These are phyloP conservation scores for Primulina huaijiensis DNA, from an alignment of 257 asterid species.

Conservation along the genomic window DNA sequence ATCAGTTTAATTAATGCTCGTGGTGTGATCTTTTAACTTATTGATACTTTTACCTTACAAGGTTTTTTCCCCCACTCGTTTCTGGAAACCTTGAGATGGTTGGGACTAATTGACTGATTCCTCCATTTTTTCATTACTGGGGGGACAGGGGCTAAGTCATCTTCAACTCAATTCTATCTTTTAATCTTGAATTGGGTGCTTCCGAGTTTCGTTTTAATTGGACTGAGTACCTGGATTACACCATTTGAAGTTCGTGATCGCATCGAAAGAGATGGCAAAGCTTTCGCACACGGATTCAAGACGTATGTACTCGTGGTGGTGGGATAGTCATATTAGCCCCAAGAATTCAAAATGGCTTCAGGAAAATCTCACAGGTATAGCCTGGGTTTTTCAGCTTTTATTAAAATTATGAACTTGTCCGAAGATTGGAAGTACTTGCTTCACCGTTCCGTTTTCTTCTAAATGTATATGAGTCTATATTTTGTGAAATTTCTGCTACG, in stretches of 20 bases:
- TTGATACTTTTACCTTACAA: neutral
- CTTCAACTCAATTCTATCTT: slow-evolving; percentile 10
- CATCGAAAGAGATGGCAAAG: slow-evolving; percentile 35
- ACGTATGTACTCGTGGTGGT: slow-evolving; percentile 63
- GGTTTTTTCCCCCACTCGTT: neutral
- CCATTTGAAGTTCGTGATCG: neutral
- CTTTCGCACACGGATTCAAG: slow-evolving; percentile 37
- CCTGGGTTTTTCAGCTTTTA: slow-evolving; percentile 6
- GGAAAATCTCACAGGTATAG: slow-evolving; percentile 74
- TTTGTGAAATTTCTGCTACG: slow-evolving; percentile 10
- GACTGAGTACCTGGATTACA: neutral
- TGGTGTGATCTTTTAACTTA: neutral
- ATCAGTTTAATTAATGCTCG: neutral
- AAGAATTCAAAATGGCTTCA: slow-evolving; percentile 61
- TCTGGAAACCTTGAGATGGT: neutral
- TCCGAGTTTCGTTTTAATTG: slow-evolving; percentile 5
- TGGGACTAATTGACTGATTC: neutral
- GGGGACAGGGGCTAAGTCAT: slow-evolving; percentile 24
- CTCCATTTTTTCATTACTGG: slow-evolving; percentile 11
- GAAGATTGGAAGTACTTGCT: too few relatives aligned
- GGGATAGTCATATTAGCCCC: slow-evolving; percentile 63
- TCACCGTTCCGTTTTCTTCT: neutral
- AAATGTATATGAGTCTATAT: slow-evolving; percentile 5
- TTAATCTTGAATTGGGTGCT: slow-evolving; percentile 27
- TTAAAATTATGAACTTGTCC: neutral